Percentiles rank a stretch among this genome's conserved stretches.
These are phyloP conservation scores for Acacia pycnantha DNA, from an alignment of 331 rosid genomes.

Conservation along the genomic window DNA sequence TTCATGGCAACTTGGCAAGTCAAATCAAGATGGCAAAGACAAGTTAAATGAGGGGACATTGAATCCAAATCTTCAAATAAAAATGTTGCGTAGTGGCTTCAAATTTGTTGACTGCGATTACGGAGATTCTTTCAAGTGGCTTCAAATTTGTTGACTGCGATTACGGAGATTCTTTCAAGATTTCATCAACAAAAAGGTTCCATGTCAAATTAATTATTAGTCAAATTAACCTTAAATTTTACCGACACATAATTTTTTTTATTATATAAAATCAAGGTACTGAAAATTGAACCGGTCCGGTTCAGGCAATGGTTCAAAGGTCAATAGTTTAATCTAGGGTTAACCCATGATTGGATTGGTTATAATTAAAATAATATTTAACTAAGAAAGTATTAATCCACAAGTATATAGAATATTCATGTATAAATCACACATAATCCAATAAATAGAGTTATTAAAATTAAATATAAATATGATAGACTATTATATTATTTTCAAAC, in stretches of 20 bases:
- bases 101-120: conserved; percentile 21
- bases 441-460: too few relatives aligned
- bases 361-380: too few relatives aligned
- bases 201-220: background rate
- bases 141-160: conserved; percentile 25
- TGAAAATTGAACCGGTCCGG: rapidly evolving
- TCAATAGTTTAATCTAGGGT: too few relatives aligned
- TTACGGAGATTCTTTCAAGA: conserved; percentile 5
- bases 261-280: too few relatives aligned
- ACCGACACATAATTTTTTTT: too few relatives aligned
- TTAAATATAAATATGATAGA: too few relatives aligned
- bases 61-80: conserved; percentile 7
- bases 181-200: background rate
- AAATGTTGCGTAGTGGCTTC: conserved; percentile 21
- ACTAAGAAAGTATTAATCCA: too few relatives aligned
- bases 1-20: background rate
- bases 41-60: background rate
- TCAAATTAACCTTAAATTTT: background rate
- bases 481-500: too few relatives aligned
- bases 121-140: conserved; percentile 2
- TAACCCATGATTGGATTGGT: too few relatives aligned
- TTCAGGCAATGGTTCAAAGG: too few relatives aligned
- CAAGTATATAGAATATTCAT: too few relatives aligned
- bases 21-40: conserved; percentile 4
- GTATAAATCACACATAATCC: too few relatives aligned